Conservation (phyloP, 805 yeast genomes). For the Barnettozyma salicaria region DNA sequence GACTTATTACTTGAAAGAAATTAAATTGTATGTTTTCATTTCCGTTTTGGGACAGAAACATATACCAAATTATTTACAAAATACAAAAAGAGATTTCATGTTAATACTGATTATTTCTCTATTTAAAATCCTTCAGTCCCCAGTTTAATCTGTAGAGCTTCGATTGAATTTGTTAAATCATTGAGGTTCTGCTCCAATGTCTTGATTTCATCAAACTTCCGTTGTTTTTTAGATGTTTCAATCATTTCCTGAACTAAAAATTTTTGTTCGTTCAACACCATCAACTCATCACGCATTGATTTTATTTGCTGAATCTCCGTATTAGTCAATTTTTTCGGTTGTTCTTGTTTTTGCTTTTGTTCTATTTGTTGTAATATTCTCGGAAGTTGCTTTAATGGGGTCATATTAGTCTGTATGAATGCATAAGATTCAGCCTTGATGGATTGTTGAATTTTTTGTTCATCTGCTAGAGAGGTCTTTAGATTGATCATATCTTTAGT, state of each 20-base stretch:
- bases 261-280: slow-evolving; percentile 83
- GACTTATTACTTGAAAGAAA: not conserved
- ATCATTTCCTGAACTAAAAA: slow-evolving; percentile 65
- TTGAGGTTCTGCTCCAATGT: slow-evolving; percentile 50
- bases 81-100: slow-evolving; percentile 3
- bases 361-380: slow-evolving; percentile 30
- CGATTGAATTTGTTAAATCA: slow-evolving; percentile 51
- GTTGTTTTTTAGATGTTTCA: slow-evolving; percentile 50
- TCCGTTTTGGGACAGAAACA: not conserved
- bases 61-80: not conserved
- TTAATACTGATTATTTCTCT: slow-evolving; percentile 7
- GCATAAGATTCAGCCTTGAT: slow-evolving; percentile 50
- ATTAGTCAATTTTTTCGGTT: slow-evolving; percentile 25
- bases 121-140: slow-evolving; percentile 47
- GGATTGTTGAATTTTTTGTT: slow-evolving; percentile 42
- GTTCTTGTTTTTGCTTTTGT: slow-evolving; percentile 12
- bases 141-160: slow-evolving; percentile 38
- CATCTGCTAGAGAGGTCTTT: slow-evolving; percentile 36
- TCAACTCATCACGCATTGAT: slow-evolving; percentile 60
- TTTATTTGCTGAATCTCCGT: slow-evolving; percentile 50
- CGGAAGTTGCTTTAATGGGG: slow-evolving; percentile 59
- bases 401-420: slow-evolving; percentile 62
- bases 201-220: slow-evolving; percentile 72
- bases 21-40: not conserved
- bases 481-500: slow-evolving; percentile 38